phyloP scores from a whole-genome alignment of 805 yeast genomes.

The Starmerella floris region DNA sequence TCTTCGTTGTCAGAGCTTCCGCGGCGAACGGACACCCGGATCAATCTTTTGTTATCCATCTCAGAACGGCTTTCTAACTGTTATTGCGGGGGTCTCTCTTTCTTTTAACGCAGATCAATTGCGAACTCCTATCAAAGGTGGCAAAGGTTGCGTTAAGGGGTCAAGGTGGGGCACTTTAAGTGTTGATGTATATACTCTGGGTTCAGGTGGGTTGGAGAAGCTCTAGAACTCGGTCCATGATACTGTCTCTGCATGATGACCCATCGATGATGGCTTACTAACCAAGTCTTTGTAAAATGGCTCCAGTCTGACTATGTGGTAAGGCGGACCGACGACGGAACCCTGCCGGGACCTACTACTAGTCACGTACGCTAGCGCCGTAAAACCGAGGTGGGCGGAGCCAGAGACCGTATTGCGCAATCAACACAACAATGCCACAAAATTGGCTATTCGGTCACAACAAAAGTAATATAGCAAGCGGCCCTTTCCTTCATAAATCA shows the following conservation, averaged over 20 bases:
- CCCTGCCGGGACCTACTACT: too few relatives aligned
- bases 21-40: constrained; percentile 20
- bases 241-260: background rate
- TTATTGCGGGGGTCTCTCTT: too few relatives aligned
- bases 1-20: constrained; percentile 14
- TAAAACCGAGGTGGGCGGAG: too few relatives aligned
- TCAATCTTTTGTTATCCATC: constrained; percentile 16
- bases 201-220: background rate
- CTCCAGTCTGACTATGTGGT: too few relatives aligned
- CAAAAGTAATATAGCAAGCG: too few relatives aligned
- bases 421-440: too few relatives aligned
- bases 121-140: background rate
- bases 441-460: too few relatives aligned
- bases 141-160: background rate
- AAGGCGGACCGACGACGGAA: too few relatives aligned
- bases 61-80: background rate
- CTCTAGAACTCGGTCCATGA: background rate
- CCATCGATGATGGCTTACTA: background rate
- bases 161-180: background rate
- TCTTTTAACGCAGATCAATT: background rate
- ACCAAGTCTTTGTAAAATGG: too few relatives aligned
- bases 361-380: too few relatives aligned
- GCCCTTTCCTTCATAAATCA: too few relatives aligned
- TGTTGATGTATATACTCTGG: background rate
- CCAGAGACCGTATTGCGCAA: too few relatives aligned